A percentile compares a stretch with the other conserved stretches of the same genome.
These are phyloP conservation scores for Xylariaceae sp. DNA, from an alignment of 2,329 filamentous ascomycete species.

Conservation along the genomic window DNA sequence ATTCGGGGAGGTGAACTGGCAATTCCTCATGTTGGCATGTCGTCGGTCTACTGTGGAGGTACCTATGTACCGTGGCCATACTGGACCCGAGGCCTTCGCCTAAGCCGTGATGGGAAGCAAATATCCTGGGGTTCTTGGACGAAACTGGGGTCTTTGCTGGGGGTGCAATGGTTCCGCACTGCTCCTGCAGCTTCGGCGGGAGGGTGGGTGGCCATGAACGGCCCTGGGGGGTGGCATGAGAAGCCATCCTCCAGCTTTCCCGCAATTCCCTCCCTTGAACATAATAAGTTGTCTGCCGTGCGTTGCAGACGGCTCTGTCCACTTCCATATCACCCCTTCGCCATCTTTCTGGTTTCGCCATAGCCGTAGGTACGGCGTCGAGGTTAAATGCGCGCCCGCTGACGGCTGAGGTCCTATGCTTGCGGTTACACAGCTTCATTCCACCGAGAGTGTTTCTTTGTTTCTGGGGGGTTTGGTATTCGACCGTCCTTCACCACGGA, in stretches of 20 bases:
- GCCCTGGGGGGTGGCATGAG: slow-evolving; percentile 11
- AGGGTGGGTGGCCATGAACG: slow-evolving; percentile 11
- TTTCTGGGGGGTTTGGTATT: slow-evolving; percentile 11
- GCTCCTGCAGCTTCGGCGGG: slow-evolving; percentile 18
- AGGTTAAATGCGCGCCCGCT: slow-evolving; percentile 22
- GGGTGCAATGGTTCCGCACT: slow-evolving; percentile 21
- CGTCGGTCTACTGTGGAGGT: no score
- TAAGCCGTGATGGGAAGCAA: slow-evolving; percentile 14
- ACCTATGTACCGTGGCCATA: no score
- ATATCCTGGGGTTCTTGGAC: slow-evolving; percentile 13
- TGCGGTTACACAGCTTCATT: slow-evolving; percentile 20
- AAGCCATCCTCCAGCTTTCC: slow-evolving; percentile 15
- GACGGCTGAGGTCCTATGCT: slow-evolving; percentile 17
- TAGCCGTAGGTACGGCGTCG: slow-evolving; percentile 14
- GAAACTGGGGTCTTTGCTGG: slow-evolving; percentile 17
- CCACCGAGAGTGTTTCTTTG: slow-evolving; percentile 6
- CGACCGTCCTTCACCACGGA: background rate
- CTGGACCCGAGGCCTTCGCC: background rate
- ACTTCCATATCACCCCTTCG: slow-evolving; percentile 20
- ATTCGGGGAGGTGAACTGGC: slow-evolving; percentile 14
- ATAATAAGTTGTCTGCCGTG: slow-evolving; percentile 27
- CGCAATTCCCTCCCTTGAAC: slow-evolving; percentile 18
- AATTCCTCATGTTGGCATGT: slow-evolving; percentile 5
- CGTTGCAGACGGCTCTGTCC: slow-evolving; percentile 21
- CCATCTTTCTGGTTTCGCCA: slow-evolving; percentile 12